phyloP scores from a whole-genome alignment of 345 rosid species.

The Gossypioides kirkii region DNA sequence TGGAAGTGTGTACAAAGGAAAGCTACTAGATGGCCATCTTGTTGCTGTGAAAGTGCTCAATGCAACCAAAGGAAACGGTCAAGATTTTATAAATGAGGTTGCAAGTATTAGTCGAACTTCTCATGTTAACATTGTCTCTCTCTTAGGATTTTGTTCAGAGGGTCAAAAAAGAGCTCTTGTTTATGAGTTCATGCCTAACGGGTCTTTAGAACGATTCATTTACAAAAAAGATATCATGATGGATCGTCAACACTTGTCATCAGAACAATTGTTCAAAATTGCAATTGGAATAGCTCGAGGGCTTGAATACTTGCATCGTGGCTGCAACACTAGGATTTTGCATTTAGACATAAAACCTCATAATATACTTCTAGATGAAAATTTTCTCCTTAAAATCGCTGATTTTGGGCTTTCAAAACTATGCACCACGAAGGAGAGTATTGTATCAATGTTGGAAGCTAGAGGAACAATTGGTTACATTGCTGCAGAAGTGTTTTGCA shows the following conservation, averaged over 20 bases:
- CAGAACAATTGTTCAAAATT: conserved; percentile 16
- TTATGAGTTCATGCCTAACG: background rate
- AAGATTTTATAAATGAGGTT: conserved; percentile 27
- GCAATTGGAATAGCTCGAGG: conserved; percentile 21
- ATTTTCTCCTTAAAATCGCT: background rate
- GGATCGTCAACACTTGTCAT: background rate
- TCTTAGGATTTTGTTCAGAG: background rate
- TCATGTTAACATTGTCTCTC: conserved; percentile 17
- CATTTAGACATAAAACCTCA: conserved; percentile 24
- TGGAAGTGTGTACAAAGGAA: conserved; percentile 19
- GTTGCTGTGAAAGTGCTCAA: conserved; percentile 21
- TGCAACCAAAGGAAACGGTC: conserved; percentile 13
- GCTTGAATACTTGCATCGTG: conserved; percentile 17
- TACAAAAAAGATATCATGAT: background rate
- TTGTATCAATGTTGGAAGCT: background rate
- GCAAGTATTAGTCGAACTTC: conserved; percentile 8
- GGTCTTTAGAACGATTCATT: background rate
- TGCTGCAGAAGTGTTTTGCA: background rate
- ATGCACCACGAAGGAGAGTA: background rate
- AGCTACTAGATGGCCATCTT: conserved; percentile 11
- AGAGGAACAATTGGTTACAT: conserved; percentile 7
- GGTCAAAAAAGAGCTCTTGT: conserved; percentile 8
- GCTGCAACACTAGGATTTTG: conserved; percentile 16
- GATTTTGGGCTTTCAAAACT: conserved; percentile 12
- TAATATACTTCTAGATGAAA: conserved; percentile 13